Conservation (phyloP, 148 eudicot genomes). For the Spergularia bocconei region DNA sequence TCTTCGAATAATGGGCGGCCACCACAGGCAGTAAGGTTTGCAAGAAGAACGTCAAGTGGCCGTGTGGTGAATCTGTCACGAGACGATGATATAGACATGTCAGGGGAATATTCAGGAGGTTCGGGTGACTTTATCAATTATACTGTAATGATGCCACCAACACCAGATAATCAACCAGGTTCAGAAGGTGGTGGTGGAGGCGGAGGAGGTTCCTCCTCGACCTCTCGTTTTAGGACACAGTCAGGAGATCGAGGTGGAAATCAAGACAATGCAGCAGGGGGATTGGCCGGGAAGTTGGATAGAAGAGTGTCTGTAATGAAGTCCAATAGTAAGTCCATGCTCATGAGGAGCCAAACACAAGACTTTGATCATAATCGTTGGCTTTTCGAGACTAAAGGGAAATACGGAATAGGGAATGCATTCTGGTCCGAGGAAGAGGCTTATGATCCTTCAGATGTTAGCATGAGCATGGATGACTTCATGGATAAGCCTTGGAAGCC, state of each 20-base stretch:
- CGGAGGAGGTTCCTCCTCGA: conserved; percentile 12
- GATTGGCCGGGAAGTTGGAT: conserved; percentile 39
- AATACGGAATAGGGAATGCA: conserved; percentile 87
- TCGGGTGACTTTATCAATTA: conserved; percentile 49
- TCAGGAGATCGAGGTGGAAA: conserved; percentile 21
- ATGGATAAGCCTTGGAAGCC: conserved; percentile 98
- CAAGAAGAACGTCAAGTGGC: conserved; percentile 57
- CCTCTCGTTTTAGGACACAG: conserved; percentile 22
- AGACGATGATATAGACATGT: conserved; percentile 44
- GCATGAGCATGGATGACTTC: conserved; percentile 71
- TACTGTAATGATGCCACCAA: conserved; percentile 80
- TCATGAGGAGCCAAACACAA: conserved; percentile 67
- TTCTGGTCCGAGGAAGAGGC: conserved; percentile 69
- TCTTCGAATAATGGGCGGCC: conserved; percentile 28
- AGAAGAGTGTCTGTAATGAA: conserved; percentile 58
- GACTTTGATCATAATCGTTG: conserved; percentile 92
- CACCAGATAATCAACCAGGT: conserved; percentile 76
- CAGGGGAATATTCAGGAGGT: conserved; percentile 37
- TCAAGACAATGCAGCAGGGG: conserved; percentile 4
- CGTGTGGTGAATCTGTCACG: conserved; percentile 47
- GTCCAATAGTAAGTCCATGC: conserved; percentile 64
- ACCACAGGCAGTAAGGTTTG: conserved; percentile 41
- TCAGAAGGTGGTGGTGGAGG: conserved; percentile 7
- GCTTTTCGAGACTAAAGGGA: conserved; percentile 86
- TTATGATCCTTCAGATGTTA: conserved; percentile 40